phyloP scores from a whole-genome alignment of 345 rosid species.

The Syzygium oleosum region DNA sequence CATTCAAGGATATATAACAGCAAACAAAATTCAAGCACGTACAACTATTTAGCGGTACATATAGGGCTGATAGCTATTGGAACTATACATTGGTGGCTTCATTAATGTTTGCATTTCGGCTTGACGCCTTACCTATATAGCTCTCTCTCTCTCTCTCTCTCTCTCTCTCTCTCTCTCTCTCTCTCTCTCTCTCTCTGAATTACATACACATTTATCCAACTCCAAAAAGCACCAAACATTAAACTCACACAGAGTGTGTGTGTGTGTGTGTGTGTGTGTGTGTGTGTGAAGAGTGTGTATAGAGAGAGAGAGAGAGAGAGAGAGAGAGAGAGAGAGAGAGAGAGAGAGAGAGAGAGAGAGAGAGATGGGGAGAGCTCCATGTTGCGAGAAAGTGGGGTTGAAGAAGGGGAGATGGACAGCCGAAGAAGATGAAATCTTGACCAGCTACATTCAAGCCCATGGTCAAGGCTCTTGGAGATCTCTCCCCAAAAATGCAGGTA shows the following conservation, averaged over 20 bases:
- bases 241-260: not conserved
- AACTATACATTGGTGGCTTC: not conserved
- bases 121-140: not conserved
- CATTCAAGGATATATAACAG: not conserved
- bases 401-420: constrained; percentile 85
- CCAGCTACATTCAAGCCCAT: constrained; percentile 50
- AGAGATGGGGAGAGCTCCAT: constrained; percentile 80
- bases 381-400: constrained; percentile 81
- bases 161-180: not conserved
- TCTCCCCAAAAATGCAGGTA: constrained; percentile 85
- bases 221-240: not conserved
- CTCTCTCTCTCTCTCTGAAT: not conserved
- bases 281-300: not conserved
- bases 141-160: not conserved
- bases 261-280: not conserved
- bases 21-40: not conserved
- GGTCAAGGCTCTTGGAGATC: constrained; percentile 93
- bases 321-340: constrained; percentile 12
- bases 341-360: not conserved
- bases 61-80: not conserved
- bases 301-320: not conserved
- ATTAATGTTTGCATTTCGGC: not conserved
- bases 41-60: not conserved
- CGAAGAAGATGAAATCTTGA: constrained; percentile 67
- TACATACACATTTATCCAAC: not conserved